A percentile compares a stretch with the other conserved stretches of the same genome.
These are phyloP conservation scores for Boletus subcaerulescens DNA, from an alignment of 768 basidiomycete species.

Conservation along the genomic window DNA sequence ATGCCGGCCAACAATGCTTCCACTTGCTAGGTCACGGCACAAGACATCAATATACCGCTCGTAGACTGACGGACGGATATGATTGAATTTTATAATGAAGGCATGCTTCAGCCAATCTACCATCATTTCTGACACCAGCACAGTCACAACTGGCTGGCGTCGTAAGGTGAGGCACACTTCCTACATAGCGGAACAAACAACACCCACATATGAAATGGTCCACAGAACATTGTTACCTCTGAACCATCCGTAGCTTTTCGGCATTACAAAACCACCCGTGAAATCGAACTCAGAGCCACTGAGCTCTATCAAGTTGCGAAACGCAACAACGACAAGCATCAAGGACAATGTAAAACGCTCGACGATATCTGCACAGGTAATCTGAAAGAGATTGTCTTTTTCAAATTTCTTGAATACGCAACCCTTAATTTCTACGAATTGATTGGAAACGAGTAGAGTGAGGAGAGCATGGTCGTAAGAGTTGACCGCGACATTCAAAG, in stretches of 20 bases:
- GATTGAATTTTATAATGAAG: slow-evolving; percentile 99
- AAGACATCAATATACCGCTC: slow-evolving; percentile 94
- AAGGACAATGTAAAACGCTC: slow-evolving; percentile 91
- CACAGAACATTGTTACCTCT: slow-evolving; percentile 74
- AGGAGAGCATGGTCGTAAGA: slow-evolving; percentile 95
- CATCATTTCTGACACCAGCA: slow-evolving; percentile 85
- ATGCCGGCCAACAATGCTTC: slow-evolving; percentile 64
- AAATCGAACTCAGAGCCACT: slow-evolving; percentile 87
- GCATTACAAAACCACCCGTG: slow-evolving; percentile 64
- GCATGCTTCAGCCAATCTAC: slow-evolving; percentile 99
- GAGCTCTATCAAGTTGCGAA: slow-evolving; percentile 93
- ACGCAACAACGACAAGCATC: slow-evolving; percentile 89
- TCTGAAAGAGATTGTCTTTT: slow-evolving; percentile 97
- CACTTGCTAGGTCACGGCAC: slow-evolving; percentile 87
- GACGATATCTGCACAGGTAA: slow-evolving; percentile 98
- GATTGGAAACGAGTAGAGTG: slow-evolving; percentile 92
- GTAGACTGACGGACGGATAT: slow-evolving; percentile 93
- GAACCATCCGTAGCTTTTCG: slow-evolving; percentile 84
- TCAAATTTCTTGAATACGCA: slow-evolving; percentile 99
- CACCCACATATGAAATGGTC: slow-evolving; percentile 85
- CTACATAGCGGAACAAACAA: slow-evolving; percentile 7
- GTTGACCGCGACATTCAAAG: slow-evolving; percentile 96
- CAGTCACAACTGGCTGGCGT: slow-evolving; percentile 82
- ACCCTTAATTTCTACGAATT: slow-evolving; percentile 99
- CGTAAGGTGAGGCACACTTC: not conserved